A percentile compares a stretch with the other conserved stretches of the same genome.
Conservation (phyloP, 1,139 yeast genomes). For the Candida neerlandica region DNA sequence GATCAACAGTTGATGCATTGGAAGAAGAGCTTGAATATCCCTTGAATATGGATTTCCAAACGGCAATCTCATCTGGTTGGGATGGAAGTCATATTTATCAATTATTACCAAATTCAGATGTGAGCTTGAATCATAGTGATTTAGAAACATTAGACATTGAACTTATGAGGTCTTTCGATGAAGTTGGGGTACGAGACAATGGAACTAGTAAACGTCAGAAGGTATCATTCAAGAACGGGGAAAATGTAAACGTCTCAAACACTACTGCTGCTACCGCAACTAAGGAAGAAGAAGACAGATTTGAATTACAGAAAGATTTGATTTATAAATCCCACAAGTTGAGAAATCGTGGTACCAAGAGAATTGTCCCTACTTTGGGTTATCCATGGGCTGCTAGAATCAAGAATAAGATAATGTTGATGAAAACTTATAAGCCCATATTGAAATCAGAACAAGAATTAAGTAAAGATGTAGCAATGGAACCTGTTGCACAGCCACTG, state of each 20-base stretch:
- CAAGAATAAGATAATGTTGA: conserved; percentile 32
- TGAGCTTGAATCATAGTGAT: conserved; percentile 14
- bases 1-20: conserved; percentile 20
- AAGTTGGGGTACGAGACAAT: neutral
- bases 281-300: conserved; percentile 6
- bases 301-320: conserved; percentile 17
- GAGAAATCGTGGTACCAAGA: conserved; percentile 22
- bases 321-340: conserved; percentile 19
- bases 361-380: conserved; percentile 42
- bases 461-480: neutral
- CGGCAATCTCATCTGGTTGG: conserved; percentile 82
- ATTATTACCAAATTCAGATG: conserved; percentile 8
- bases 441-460: conserved; percentile 11
- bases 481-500: neutral
- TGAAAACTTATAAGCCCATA: conserved; percentile 36
- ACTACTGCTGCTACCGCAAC: neutral
- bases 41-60: conserved; percentile 65
- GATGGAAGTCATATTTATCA: conserved; percentile 26
- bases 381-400: conserved; percentile 43
- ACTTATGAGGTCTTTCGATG: conserved; percentile 15
- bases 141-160: conserved; percentile 16
- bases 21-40: conserved; percentile 25
- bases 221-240: neutral
- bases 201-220: conserved; percentile 13
- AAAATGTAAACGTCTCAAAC: neutral